Conservation (phyloP, 768 basidiomycete genomes). For the Leccinum variicolor region DNA sequence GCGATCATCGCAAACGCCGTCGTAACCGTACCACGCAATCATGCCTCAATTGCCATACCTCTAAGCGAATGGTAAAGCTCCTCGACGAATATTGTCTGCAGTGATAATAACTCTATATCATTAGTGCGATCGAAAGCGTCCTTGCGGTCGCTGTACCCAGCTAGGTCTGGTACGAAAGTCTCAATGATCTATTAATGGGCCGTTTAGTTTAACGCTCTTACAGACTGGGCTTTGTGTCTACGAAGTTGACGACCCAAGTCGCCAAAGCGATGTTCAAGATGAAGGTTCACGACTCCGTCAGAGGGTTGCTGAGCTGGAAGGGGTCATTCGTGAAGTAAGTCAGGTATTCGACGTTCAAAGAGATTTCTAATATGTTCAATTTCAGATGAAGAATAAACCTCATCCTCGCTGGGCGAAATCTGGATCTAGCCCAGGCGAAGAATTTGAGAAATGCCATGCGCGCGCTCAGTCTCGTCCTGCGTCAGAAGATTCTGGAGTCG, state of each 20-base stretch:
- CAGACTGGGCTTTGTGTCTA: constrained; percentile 83
- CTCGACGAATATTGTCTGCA: background rate
- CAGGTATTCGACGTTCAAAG: background rate
- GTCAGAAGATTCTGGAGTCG: constrained; percentile 11
- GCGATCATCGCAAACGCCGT: constrained; percentile 58
- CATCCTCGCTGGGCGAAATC: constrained; percentile 57
- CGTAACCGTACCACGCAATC: constrained; percentile 74
- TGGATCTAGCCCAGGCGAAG: constrained; percentile 21
- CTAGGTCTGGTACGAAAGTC: constrained; percentile 35
- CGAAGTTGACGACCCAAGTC: constrained; percentile 73
- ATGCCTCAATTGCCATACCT: constrained; percentile 70
- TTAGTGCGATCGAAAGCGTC: constrained; percentile 48
- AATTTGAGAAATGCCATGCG: constrained; percentile 27
- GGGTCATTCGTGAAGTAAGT: constrained; percentile 74
- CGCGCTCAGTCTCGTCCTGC: constrained; percentile 17
- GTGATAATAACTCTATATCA: background rate
- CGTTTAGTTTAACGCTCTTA: constrained; percentile 4
- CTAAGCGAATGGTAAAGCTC: constrained; percentile 62
- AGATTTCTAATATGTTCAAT: background rate
- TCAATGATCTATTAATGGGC: constrained; percentile 24
- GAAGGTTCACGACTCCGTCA: constrained; percentile 65
- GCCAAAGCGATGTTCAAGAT: constrained; percentile 49
- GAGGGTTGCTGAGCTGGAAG: constrained; percentile 79
- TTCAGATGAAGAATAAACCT: constrained; percentile 68
- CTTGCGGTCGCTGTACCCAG: constrained; percentile 44